Evolutionary conservation across 495 filamentous ascomycete genomes (phyloP).

Genomic region (Penicillium cinerascens): DNA sequence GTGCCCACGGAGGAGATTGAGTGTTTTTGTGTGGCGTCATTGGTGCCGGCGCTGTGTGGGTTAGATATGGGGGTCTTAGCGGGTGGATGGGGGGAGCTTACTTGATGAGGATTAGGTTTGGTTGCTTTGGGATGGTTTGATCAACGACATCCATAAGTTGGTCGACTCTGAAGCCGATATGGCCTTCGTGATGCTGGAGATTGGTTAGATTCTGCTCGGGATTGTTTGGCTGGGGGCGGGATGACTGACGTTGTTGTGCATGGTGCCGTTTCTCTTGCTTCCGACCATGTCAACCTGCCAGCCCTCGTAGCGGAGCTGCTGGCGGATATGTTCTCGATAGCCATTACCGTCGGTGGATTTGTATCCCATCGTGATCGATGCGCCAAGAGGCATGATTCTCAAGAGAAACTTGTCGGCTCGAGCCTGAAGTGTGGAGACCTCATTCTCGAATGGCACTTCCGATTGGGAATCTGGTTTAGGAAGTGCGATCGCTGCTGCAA

Average conservation of each 20-base stretch:
- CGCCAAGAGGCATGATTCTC: slow-evolving; percentile 53
- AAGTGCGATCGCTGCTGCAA: background rate
- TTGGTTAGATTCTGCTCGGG: background rate
- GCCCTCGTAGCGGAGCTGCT: slow-evolving; percentile 33
- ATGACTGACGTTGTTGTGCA: slow-evolving; percentile 43
- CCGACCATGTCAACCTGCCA: slow-evolving; percentile 53
- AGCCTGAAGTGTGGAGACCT: background rate
- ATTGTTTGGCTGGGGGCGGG: background rate
- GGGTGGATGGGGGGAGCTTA: background rate
- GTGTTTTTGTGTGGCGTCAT: slow-evolving; percentile 41
- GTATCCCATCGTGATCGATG: slow-evolving; percentile 56
- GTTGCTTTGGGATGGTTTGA: slow-evolving; percentile 29
- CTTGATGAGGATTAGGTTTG: slow-evolving; percentile 38
- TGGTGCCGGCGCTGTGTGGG: slow-evolving; percentile 39
- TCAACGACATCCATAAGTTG: slow-evolving; percentile 37
- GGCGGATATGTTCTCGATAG: slow-evolving; percentile 46
- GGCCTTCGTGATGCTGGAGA: slow-evolving; percentile 45
- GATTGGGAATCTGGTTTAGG: background rate
- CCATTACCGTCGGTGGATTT: slow-evolving; percentile 50
- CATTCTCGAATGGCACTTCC: background rate
- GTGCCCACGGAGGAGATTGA: slow-evolving; percentile 23
- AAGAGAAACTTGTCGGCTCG: slow-evolving; percentile 26
- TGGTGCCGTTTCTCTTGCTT: slow-evolving; percentile 39
- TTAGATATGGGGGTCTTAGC: background rate
- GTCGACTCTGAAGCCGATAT: slow-evolving; percentile 44